Evolutionary conservation across 208 protist genomes (phyloP).

Genomic region (Crithidia expoeki): DNA sequence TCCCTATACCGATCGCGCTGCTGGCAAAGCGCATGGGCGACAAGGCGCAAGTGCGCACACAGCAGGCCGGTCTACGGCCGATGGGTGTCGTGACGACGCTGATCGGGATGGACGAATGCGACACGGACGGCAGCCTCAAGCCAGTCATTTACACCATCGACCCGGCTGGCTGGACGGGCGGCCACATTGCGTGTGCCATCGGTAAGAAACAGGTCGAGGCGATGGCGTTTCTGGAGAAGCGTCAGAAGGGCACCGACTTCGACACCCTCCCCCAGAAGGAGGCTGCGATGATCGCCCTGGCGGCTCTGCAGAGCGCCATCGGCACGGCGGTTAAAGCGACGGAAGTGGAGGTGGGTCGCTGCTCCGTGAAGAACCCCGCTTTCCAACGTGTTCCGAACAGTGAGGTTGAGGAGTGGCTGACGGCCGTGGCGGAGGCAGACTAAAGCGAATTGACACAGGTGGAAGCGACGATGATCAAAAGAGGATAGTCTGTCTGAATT

Average conservation of each 20-base stretch:
- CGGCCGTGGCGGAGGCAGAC: conserved; percentile 85
- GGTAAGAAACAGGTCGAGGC: conserved; percentile 97
- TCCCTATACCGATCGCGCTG: conserved; percentile 95
- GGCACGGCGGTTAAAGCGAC: conserved; percentile 72
- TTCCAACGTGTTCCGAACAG: conserved; percentile 71
- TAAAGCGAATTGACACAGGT: no score
- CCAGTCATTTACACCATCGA: conserved; percentile 96
- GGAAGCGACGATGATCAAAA: no score
- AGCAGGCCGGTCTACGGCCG: conserved; percentile 96
- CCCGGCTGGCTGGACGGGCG: conserved; percentile 93
- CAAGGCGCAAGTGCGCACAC: conserved; percentile 97
- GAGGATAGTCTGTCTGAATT: not conserved
- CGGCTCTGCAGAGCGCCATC: conserved; percentile 79
- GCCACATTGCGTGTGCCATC: conserved; percentile 89
- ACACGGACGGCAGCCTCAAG: conserved; percentile 68
- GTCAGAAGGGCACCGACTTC: conserved; percentile 89
- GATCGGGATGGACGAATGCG: conserved; percentile 94
- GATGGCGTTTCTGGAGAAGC: conserved; percentile 97
- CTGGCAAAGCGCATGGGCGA: conserved; percentile 97
- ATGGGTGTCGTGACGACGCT: conserved; percentile 94
- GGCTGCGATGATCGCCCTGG: conserved; percentile 82
- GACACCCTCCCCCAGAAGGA: conserved; percentile 77
- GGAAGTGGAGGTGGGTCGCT: conserved; percentile 87
- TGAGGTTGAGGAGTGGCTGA: conserved; percentile 89
- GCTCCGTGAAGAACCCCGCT: conserved; percentile 33